These are phyloP conservation scores for Linum tenue DNA, from an alignment of 345 rosid genomes.

Conservation along the genomic window DNA sequence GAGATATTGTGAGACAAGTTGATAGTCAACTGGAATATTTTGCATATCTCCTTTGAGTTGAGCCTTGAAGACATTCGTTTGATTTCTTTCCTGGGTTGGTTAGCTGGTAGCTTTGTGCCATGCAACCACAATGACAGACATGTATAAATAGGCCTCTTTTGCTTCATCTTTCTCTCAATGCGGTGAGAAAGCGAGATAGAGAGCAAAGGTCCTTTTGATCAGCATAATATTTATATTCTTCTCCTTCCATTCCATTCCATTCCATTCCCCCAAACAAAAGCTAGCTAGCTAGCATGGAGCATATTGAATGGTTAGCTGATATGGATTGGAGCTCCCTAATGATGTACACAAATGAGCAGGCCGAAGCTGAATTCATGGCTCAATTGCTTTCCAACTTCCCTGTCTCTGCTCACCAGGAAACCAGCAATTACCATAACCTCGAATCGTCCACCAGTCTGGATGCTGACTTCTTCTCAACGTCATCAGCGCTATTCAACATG, in stretches of 20 bases:
- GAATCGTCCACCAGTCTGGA: slow-evolving; percentile 16
- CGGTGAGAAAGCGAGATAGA: too few relatives aligned
- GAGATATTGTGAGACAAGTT: too few relatives aligned
- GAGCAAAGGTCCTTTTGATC: too few relatives aligned
- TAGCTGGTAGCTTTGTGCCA: too few relatives aligned
- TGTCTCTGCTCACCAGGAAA: slow-evolving; percentile 1
- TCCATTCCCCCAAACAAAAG: neutral
- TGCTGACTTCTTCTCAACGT: slow-evolving; percentile 27
- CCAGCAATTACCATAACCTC: neutral
- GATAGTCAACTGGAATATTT: too few relatives aligned
- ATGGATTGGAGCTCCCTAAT: slow-evolving; percentile 45
- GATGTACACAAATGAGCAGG: slow-evolving; percentile 34
- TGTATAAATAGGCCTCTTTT: too few relatives aligned
- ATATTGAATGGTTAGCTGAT: slow-evolving; percentile 30
- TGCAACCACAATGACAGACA: too few relatives aligned
- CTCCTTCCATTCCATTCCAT: neutral
- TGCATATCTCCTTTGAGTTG: too few relatives aligned
- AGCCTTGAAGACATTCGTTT: too few relatives aligned
- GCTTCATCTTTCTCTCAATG: too few relatives aligned
- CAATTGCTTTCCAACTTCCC: slow-evolving; percentile 41
- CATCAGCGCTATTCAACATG: slow-evolving; percentile 28
- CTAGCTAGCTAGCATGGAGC: slow-evolving; percentile 26
- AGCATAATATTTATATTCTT: too few relatives aligned
- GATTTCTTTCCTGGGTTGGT: too few relatives aligned
- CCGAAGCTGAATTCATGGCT: slow-evolving; percentile 64